Evolutionary conservation across 331 rosid species (phyloP).

Genomic region (Telfairia occidentalis): DNA sequence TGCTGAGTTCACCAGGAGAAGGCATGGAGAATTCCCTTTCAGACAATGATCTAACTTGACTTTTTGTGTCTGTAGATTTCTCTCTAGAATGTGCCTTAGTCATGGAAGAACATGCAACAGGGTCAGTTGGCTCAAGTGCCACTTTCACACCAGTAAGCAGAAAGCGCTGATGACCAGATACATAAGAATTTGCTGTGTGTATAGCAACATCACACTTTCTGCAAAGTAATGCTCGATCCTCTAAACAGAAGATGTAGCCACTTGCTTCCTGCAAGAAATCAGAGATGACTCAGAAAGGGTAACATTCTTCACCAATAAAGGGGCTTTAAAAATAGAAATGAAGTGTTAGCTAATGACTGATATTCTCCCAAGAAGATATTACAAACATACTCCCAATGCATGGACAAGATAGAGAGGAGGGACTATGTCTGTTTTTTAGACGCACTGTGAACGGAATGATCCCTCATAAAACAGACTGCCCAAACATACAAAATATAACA

Average conservation of each 20-base stretch:
- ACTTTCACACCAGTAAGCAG: constrained; percentile 26
- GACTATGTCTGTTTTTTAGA: neutral
- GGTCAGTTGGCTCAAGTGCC: constrained; percentile 20
- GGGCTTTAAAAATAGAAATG: neutral
- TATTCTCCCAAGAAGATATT: neutral
- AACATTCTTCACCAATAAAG: neutral
- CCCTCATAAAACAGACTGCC: neutral
- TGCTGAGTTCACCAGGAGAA: constrained; percentile 29
- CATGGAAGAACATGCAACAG: constrained; percentile 41
- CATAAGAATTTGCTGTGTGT: constrained; percentile 22
- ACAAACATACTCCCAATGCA: neutral
- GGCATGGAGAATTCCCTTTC: constrained; percentile 34
- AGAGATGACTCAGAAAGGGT: neutral
- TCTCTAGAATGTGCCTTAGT: constrained; percentile 37
- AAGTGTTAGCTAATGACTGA: neutral
- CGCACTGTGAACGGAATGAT: neutral
- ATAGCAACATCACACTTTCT: constrained; percentile 38
- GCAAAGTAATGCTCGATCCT: constrained; percentile 91
- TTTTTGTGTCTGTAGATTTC: constrained; percentile 38
- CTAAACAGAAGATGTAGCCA: constrained; percentile 92
- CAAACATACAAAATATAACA: neutral
- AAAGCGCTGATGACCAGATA: constrained; percentile 21
- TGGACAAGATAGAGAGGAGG: neutral
- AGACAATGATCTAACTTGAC: constrained; percentile 24
- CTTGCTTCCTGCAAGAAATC: constrained; percentile 52